Base-by-base conservation (phyloP, 495 filamentous ascomycete genomes). In the Neurospora sp. region DNA sequence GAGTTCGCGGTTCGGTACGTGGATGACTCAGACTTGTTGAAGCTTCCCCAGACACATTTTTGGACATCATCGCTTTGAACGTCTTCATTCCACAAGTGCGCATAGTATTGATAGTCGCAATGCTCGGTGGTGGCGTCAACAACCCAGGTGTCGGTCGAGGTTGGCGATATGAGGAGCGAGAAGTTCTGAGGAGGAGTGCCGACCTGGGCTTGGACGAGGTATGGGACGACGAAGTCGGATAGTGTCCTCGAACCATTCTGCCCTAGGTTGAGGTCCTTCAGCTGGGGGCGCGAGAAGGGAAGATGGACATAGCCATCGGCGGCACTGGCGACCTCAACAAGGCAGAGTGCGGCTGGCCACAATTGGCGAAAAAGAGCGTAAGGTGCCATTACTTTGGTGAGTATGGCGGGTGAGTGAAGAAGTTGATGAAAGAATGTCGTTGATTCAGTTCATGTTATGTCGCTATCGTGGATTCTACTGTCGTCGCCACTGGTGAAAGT, bases 131-230 rank as follows among this genome's bases (percentile, higher is more conserved):
- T 82, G 5, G 84, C 83, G 20, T 87, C 83, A 75, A 91, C 91
- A 20, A 88, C 84, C 93, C 93, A 96, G 7, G 94, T 82, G 81
- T 94, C 91, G 69, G 90, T 91, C 73, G 89, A 90, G 14, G 90
- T 90, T 7, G 90, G 90, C 76, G 92, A 90, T 72, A 93, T 81
- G 72, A 89, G 83, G 71, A 93, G 75, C 11, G 82, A 82, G 27
- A 93, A 70, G 8, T 76, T 78, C 76, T 93, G 91, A 7, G 80
- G 74, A 5, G 90, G 90, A 8, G 90, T 91, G 37, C 91, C 91
- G 70, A 93, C 76, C 14, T 82, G 85, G 72, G 91, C 79, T 72
- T 91, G 90, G 72, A 88, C 85, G 75, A 85, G 85, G 75, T 92
- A 93, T 2, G 54, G 54, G 27, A 62, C 54, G 12, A 62, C 5